Evolutionary conservation across 495 filamentous ascomycete genomes (phyloP), one percentile per base, ranked within the genome.

Genomic region (Lasiosphaeria miniovina): DNA sequence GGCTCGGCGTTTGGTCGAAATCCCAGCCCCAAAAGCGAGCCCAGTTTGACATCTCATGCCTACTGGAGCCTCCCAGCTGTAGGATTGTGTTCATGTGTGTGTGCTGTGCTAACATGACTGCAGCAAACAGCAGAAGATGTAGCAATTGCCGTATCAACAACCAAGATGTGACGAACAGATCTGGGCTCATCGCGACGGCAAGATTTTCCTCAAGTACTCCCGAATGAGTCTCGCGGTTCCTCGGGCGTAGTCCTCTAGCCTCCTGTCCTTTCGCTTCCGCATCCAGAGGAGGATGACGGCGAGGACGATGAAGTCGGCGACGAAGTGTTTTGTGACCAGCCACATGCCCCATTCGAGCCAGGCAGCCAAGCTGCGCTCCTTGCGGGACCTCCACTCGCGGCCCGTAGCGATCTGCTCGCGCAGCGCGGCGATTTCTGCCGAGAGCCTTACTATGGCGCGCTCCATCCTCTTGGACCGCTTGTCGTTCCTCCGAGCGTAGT

Each of bases 351-450:
- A 90, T 17, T 82, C 75, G 6, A 87, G 10, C 89, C 90, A 96
- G n/a, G 87, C 80, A 61, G 79, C 79, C 15, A 91, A 57, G 36
- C 78, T 80, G 33, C 76, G 80, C 46, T 83, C 79, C 55, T 81
- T 81, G 43, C 72, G 76, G 8, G 79, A 72, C 59, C 76, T 77
- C 71, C 79, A 82, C 54, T 84, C 80, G 12, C 84, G 74, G 3
- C 83, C 79, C 3, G 84, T 81, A 56, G 95, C 89, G 62, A 97
- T 88, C 69, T 96, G 90, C 72, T 98, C 94, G 31, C 94, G 82
- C 62, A 96, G 77, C n/a, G 94, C 94, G 4, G 94, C 90, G 15
- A 98, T 84, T 74, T 98, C 94, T 12, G 93, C 87, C 45, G 92
- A 94, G 78, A 98, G 87, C 65, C 89, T 89, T 46, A 93, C 88